These are phyloP conservation scores for Daldinia childiae DNA, from an alignment of 495 filamentous ascomycete genomes.

Conservation along the genomic window DNA sequence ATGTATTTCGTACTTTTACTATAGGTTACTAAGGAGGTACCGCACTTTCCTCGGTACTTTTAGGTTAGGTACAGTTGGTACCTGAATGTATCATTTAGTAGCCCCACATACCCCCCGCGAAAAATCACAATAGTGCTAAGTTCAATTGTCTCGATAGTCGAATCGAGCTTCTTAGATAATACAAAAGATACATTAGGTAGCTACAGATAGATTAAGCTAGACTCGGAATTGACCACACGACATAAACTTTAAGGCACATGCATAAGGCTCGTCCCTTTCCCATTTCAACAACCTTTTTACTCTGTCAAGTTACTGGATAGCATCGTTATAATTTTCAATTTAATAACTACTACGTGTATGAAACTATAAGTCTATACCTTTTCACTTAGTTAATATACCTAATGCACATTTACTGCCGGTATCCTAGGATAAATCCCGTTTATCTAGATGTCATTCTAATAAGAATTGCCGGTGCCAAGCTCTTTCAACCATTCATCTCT, in stretches of 20 bases:
- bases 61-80: neutral
- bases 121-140: neutral
- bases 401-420: neutral
- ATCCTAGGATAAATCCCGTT: neutral
- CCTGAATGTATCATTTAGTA: neutral
- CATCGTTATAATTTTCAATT: neutral
- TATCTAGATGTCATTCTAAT: neutral
- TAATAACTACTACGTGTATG: neutral
- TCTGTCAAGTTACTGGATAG: neutral
- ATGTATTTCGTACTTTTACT: neutral
- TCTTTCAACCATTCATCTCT: neutral
- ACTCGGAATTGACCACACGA: neutral
- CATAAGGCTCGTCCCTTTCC: neutral
- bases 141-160: neutral
- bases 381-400: too few species aligned
- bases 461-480: neutral
- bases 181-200: neutral
- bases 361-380: neutral
- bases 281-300: neutral
- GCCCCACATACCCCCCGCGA: neutral
- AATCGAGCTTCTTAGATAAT: too few species aligned
- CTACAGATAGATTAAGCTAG: too few species aligned
- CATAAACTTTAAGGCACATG: neutral
- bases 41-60: conserved; percentile 2
- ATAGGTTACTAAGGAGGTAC: neutral